Percentiles rank a stretch among this genome's conserved stretches.
phyloP scores from a whole-genome alignment of 2,329 filamentous ascomycete species.

The Pyrenophora graminea region DNA sequence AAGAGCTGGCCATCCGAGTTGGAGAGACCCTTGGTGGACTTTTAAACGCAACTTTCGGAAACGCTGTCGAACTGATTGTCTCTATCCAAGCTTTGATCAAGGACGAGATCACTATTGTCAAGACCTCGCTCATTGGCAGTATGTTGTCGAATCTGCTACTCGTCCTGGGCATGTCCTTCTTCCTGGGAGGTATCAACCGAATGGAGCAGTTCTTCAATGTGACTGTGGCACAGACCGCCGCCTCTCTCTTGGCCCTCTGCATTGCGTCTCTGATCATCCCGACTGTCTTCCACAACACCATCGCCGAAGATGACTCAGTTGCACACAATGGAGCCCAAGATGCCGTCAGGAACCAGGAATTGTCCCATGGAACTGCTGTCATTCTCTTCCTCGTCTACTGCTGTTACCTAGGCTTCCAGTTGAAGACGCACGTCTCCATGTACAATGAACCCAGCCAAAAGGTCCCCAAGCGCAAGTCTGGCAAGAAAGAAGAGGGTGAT shows the following conservation, averaged over 20 bases:
- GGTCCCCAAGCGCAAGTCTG: slow-evolving; percentile 61
- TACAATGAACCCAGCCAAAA: slow-evolving; percentile 83
- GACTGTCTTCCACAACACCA: slow-evolving; percentile 68
- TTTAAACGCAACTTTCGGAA: slow-evolving; percentile 89
- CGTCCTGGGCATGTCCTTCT: slow-evolving; percentile 91
- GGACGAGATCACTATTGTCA: slow-evolving; percentile 78
- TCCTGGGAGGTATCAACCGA: slow-evolving; percentile 79
- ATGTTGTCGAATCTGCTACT: slow-evolving; percentile 90
- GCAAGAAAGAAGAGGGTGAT: slow-evolving; percentile 56
- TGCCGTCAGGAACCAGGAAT: slow-evolving; percentile 36
- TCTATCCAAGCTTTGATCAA: slow-evolving; percentile 80
- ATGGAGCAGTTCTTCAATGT: slow-evolving; percentile 88
- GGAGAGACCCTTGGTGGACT: slow-evolving; percentile 88
- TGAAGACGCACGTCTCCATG: slow-evolving; percentile 79
- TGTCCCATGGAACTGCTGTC: slow-evolving; percentile 73
- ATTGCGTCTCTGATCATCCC: slow-evolving; percentile 86
- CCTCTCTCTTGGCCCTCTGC: slow-evolving; percentile 76
- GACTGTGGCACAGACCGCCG: slow-evolving; percentile 86
- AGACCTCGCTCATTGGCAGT: slow-evolving; percentile 88
- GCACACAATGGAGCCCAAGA: slow-evolving; percentile 22
- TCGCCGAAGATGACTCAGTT: slow-evolving; percentile 30
- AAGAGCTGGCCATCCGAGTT: slow-evolving; percentile 77
- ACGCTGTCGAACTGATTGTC: slow-evolving; percentile 88
- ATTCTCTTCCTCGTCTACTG: slow-evolving; percentile 84
- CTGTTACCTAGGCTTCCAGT: slow-evolving; percentile 86